These are phyloP conservation scores for Syncephalastrum racemosum DNA, from an alignment of 371 early-diverging fungal genomes.

Conservation along the genomic window DNA sequence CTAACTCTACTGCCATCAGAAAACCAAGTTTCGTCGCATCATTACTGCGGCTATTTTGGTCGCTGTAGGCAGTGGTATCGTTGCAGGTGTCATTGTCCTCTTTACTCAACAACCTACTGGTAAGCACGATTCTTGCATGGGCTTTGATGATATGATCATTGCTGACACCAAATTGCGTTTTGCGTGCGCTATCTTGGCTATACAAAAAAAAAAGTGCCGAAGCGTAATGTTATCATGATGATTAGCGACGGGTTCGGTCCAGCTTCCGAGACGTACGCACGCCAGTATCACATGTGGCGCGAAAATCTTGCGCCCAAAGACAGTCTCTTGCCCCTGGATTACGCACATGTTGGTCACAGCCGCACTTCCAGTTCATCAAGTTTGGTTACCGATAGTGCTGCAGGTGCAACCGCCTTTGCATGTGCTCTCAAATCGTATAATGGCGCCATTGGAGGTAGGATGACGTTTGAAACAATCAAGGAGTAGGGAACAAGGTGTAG, in stretches of 20 bases:
- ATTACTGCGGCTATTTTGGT: not conserved
- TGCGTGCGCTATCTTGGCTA: too few species aligned
- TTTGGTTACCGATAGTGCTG: conserved; percentile 93
- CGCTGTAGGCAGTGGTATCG: not conserved
- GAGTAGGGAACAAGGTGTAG: not conserved
- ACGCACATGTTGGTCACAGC: conserved; percentile 82
- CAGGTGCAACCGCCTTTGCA: conserved; percentile 93
- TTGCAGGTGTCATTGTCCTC: conserved; percentile 3
- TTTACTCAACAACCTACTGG: conserved; percentile 1
- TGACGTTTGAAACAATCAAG: not conserved
- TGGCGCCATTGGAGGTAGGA: conserved; percentile 77
- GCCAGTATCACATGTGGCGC: conserved; percentile 70
- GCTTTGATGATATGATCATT: not conserved
- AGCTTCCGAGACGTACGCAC: conserved; percentile 89
- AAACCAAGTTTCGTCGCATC: not conserved
- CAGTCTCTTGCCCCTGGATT: conserved; percentile 70
- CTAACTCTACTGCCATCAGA: too few species aligned
- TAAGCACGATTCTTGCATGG: not conserved
- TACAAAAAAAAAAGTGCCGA: conserved; percentile 6
- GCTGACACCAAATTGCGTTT: too few species aligned
- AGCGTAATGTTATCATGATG: conserved; percentile 86
- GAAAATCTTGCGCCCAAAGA: conserved; percentile 42
- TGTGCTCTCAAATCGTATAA: conserved; percentile 87
- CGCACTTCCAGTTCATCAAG: conserved; percentile 82
- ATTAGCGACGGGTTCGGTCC: conserved; percentile 94